Base-by-base conservation (phyloP, 805 yeast genomes). In the Kazachstania psychrophila region DNA sequence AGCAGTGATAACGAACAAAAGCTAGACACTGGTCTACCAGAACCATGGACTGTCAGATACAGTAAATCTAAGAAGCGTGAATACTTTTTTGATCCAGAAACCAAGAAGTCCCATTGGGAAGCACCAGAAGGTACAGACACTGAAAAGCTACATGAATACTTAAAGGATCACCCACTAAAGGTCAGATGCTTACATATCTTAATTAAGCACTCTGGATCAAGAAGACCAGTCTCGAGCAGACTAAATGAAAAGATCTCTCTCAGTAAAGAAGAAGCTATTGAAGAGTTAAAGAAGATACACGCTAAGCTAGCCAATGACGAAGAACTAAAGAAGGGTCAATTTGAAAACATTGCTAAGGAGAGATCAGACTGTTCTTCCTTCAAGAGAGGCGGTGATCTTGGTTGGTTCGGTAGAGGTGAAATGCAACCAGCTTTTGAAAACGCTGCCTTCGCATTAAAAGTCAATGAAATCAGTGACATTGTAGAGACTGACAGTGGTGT, bases 401-500 rank as follows among this genome's bases (percentile, higher is more conserved):
- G 98, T 0, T 76, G 64, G 53, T 92, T 92, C 54, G 85, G 82
- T 17, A 76, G 70, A 42, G 96, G 96, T 27, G 87, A 80, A 49
- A 92, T 92, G 98, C 97, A 92, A 60, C 95, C 95, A 24, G 64
- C 80, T 40, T 92, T 92, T 54, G 98, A 92, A 60, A 77, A 77
- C 41, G 94, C 92, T 2, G 79, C 95, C 2, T 89, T 82, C 57
- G 77, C 63, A 4, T 65, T 92, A 46, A 75, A 83, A 45, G 78
- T 86, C 15, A 95, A 95, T 15, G 92, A 88, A 54, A 58, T 82
- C 31, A 79, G 92, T 52, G 82, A 75, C 30, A 73, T 87, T 19
- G 82, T 92, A 12, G 96, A 87, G 61, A 75, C 88, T 13, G 94
- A 80, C 51, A 80, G 94, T 47, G 98, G 98, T 16, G 77, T 86